Base-by-base conservation (phyloP, 768 basidiomycete species). In the Boletus vinaceobasis region DNA sequence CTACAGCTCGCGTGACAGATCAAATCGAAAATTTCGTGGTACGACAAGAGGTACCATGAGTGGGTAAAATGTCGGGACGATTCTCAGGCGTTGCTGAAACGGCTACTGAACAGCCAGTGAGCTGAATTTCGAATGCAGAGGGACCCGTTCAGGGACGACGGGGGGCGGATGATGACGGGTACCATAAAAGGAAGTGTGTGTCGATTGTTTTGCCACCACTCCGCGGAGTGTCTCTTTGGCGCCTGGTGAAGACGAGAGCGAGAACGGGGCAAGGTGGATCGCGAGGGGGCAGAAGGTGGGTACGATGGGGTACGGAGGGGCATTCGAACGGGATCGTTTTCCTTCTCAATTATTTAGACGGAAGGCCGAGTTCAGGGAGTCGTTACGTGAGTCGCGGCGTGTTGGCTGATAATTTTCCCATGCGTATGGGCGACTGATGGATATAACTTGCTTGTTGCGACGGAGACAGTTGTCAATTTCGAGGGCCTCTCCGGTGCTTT, bases 401-500 rank as follows among this genome's bases (percentile, higher is more conserved):
- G 53, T 43, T 47, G 35, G 17, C 50, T 33, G 47, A 45, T 48
- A 2, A 45, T 45, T 52, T 71, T 70, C 69, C 66, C 69, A 70
- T 64, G 64, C 33, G 53, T 4, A 49, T 37, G 52, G 26, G 19
- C n/a, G 38, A 37, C 32, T 42, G 58, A 54, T 44, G 38, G 66
- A 69, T 70, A 72, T 71, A 72, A 70, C 59, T 49, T 36, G 2
- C 59, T 59, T 56, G 65, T 68, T 53, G 65, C 65, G 59, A 67
- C 68, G 65, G 60, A 48, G 51, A 50, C 33, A 43, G 23, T 53
- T 26, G 19, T 23, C 19, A 40, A 40, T 40, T 40, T 39, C 23
- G 23, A 23, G 23, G 23, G 23, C 23, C 32, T 33, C 56, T 35
- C 50, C 43, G 33, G 48, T 51, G 33, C 39, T 44, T 46, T 47